A percentile compares a stretch with the other conserved stretches of the same genome.
phyloP scores from a whole-genome alignment of 2,329 filamentous ascomycete species.

The Stylonectria norvegica region DNA sequence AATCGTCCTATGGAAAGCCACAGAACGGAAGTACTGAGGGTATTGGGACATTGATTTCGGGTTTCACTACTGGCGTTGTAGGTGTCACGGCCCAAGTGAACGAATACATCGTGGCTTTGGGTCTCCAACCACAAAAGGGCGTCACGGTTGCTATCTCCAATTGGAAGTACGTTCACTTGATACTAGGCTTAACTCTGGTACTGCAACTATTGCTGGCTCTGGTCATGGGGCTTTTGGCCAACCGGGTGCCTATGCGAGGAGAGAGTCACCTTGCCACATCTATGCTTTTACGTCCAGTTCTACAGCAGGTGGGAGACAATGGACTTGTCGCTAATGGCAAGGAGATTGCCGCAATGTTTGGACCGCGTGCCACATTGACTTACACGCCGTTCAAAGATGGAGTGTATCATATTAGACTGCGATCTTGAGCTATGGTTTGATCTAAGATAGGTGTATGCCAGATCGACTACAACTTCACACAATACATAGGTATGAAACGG shows the following conservation, averaged over 20 bases:
- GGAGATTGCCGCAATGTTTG: slow-evolving; percentile 1
- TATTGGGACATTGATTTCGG: slow-evolving; percentile 37
- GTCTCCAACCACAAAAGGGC: slow-evolving; percentile 31
- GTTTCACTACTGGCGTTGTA: slow-evolving; percentile 37
- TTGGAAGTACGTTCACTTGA: slow-evolving; percentile 32
- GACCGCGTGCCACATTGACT: neutral
- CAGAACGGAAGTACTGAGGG: slow-evolving; percentile 25
- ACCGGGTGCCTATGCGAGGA: neutral
- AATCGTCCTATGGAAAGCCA: slow-evolving; percentile 36
- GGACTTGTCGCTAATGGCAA: neutral
- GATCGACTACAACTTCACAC: too few species aligned
- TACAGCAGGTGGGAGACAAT: neutral
- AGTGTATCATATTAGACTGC: too few species aligned
- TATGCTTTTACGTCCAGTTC: neutral
- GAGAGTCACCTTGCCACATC: neutral
- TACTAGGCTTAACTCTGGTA: slow-evolving; percentile 30
- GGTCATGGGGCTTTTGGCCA: neutral
- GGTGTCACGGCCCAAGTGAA: slow-evolving; percentile 32
- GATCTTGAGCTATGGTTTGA: too few species aligned
- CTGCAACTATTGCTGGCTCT: slow-evolving; percentile 30
- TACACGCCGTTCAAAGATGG: too few species aligned
- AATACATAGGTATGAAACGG: too few species aligned
- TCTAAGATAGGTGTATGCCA: too few species aligned
- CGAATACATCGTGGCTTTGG: slow-evolving; percentile 21
- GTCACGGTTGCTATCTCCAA: slow-evolving; percentile 31